phyloP scores from a whole-genome alignment of 805 yeast species.

The Komagataella pastoris region DNA sequence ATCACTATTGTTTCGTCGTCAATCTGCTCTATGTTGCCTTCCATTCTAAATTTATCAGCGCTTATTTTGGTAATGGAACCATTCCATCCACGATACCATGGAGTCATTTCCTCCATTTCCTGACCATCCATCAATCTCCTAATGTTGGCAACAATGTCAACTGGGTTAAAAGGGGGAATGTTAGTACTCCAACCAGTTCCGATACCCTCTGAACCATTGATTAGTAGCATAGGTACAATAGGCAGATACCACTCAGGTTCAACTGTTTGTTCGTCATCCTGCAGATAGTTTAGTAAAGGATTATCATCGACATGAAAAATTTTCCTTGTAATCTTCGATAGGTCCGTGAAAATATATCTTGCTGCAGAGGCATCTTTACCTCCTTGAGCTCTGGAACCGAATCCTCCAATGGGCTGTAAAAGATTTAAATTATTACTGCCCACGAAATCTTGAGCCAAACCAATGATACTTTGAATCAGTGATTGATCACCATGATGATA shows the following conservation, averaged over 20 bases:
- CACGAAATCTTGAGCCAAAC: conserved; percentile 88
- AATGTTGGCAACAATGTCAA: conserved; percentile 66
- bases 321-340: conserved; percentile 60
- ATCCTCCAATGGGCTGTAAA: conserved; percentile 84
- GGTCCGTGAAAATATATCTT: conserved; percentile 86
- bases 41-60: conserved; percentile 58
- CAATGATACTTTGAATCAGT: conserved; percentile 79
- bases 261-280: conserved; percentile 87
- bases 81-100: conserved; percentile 96
- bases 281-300: conserved; percentile 62
- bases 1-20: conserved; percentile 77
- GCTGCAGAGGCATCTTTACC: conserved; percentile 99
- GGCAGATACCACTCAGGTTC: conserved; percentile 96
- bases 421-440: conserved; percentile 85
- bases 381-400: conserved; percentile 93
- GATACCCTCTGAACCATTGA: conserved; percentile 95
- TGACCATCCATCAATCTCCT: conserved; percentile 62
- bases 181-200: conserved; percentile 98
- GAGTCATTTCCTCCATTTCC: conserved; percentile 58
- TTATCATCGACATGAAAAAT: conserved; percentile 74
- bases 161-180: conserved; percentile 83
- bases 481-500: conserved; percentile 95
- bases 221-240: conserved; percentile 86
- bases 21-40: conserved; percentile 70
- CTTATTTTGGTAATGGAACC: conserved; percentile 60